A percentile compares a stretch with the other conserved stretches of the same genome.
Evolutionary conservation across 306 rosid genomes (phyloP).

Genomic region (Casuarina cunninghamiana): DNA sequence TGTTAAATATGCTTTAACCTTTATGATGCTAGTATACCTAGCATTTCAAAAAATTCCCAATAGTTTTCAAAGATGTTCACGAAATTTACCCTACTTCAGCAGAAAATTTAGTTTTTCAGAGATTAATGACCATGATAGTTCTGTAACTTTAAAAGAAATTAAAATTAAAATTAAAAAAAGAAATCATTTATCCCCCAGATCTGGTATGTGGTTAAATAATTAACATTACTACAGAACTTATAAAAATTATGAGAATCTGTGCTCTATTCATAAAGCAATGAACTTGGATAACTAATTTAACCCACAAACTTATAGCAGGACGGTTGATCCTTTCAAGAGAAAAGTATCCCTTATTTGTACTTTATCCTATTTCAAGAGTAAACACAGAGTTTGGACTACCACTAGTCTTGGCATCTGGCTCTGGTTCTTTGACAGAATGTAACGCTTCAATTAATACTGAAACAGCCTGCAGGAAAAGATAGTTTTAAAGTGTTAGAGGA

Average conservation of each 20-base stretch:
- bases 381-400: slow-evolving; percentile 48
- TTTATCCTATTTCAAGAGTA: neutral
- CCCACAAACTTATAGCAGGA: neutral
- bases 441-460: slow-evolving; percentile 76
- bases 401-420: slow-evolving; percentile 56
- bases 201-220: neutral
- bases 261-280: neutral
- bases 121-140: neutral
- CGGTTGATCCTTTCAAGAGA: neutral
- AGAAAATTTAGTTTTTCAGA: neutral
- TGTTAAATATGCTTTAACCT: neutral
- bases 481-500: slow-evolving; percentile 1
- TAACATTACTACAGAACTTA: neutral
- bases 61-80: neutral
- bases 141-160: too few species aligned
- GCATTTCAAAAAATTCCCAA: neutral
- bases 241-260: neutral
- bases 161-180: too few species aligned
- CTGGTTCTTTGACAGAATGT: slow-evolving; percentile 73
- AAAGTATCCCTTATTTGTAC: neutral
- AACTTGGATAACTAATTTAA: neutral
- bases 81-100: neutral
- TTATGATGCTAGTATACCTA: neutral
- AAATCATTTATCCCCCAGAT: neutral
- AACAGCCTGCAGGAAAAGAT: slow-evolving; percentile 63